Evolutionary conservation across 163 green algal species (phyloP).

Genomic region (Coccomyxa subellipsoidea): DNA sequence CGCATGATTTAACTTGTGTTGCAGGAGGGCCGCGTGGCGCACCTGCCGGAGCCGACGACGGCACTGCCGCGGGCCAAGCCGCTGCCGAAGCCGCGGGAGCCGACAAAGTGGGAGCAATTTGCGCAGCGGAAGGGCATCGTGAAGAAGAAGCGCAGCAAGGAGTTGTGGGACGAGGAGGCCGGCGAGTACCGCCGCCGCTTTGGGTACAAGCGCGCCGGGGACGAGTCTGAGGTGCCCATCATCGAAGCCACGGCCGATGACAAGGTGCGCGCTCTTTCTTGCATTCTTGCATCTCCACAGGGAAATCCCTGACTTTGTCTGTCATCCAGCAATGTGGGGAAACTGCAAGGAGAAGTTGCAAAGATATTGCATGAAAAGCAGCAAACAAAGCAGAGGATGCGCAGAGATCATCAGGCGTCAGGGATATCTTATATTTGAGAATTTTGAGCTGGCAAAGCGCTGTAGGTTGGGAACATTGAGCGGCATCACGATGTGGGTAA

Average conservation of each 20-base stretch:
- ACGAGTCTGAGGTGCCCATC: conserved; percentile 77
- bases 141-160: conserved; percentile 90
- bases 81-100: conserved; percentile 73
- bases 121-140: conserved; percentile 91
- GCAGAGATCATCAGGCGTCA: too few species aligned
- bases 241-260: conserved; percentile 82
- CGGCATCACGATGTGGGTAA: neutral
- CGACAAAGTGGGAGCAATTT: conserved; percentile 92
- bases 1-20: too few species aligned
- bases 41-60: conserved; percentile 68
- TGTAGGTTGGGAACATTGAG: too few species aligned
- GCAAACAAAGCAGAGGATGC: too few species aligned
- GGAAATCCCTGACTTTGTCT: too few species aligned
- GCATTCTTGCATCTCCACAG: too few species aligned
- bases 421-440: too few species aligned
- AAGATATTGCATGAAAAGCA: too few species aligned
- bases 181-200: conserved; percentile 73
- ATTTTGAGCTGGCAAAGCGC: too few species aligned
- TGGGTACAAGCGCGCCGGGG: conserved; percentile 79
- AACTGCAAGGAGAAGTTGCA: too few species aligned
- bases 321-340: too few species aligned
- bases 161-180: conserved; percentile 82
- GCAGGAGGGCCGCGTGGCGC: conserved; percentile 58
- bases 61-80: conserved; percentile 81
- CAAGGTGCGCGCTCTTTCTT: conserved; percentile 32